Conservation (phyloP, 805 yeast genomes). For the Sugiyamaella smithiae region DNA sequence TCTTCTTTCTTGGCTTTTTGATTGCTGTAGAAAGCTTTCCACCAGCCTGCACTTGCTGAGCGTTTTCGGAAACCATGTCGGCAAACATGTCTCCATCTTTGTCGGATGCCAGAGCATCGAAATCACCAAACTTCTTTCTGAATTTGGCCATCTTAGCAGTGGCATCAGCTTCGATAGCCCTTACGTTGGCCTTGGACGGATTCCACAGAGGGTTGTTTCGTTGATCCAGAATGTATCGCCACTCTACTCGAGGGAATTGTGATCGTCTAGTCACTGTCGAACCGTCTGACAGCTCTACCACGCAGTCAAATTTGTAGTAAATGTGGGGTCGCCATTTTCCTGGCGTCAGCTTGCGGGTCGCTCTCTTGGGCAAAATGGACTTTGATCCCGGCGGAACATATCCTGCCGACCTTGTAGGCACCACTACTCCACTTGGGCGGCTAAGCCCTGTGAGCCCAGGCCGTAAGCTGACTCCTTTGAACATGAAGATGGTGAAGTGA, state of each 20-base stretch:
- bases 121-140: slow-evolving; percentile 32
- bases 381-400: slow-evolving; percentile 23
- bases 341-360: slow-evolving; percentile 31
- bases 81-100: slow-evolving; percentile 47
- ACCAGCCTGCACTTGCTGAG: slow-evolving; percentile 53
- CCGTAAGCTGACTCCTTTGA: not conserved
- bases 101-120: slow-evolving; percentile 26
- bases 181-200: slow-evolving; percentile 74
- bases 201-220: slow-evolving; percentile 88
- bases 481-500: slow-evolving; percentile 1
- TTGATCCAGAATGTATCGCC: slow-evolving; percentile 83
- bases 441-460: not conserved
- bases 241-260: slow-evolving; percentile 83
- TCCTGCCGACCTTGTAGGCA: not conserved
- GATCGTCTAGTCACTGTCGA: slow-evolving; percentile 81
- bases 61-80: slow-evolving; percentile 58
- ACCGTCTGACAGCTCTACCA: slow-evolving; percentile 92
- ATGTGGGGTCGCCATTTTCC: slow-evolving; percentile 95
- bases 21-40: slow-evolving; percentile 50
- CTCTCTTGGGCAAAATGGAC: slow-evolving; percentile 19
- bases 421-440: not conserved
- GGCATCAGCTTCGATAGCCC: slow-evolving; percentile 73
- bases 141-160: slow-evolving; percentile 62
- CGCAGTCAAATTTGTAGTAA: slow-evolving; percentile 82
- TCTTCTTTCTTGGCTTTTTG: slow-evolving; percentile 39